phyloP scores from a whole-genome alignment of 345 rosid species.

The Durio zibethinus region DNA sequence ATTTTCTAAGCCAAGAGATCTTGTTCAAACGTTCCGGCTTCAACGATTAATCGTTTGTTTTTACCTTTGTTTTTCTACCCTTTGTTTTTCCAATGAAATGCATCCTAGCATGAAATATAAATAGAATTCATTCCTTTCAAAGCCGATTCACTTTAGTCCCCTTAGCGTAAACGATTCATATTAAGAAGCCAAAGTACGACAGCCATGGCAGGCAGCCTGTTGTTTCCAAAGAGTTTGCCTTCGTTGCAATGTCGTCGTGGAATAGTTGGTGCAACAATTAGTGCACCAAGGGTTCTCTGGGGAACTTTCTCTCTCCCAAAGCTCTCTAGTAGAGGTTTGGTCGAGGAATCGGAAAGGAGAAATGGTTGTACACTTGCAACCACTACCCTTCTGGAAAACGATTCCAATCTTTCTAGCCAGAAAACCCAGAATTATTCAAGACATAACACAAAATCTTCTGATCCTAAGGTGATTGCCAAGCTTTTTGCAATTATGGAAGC shows the following conservation, averaged over 20 bases:
- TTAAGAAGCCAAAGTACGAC: background rate
- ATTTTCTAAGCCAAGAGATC: background rate
- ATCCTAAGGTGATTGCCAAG: constrained; percentile 30
- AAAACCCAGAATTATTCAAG: background rate
- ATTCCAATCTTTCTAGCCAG: background rate
- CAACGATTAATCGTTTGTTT: constrained; percentile 10
- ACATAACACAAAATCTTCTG: background rate
- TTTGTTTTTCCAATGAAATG: background rate
- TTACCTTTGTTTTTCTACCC: too few species aligned
- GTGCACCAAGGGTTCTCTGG: constrained; percentile 14
- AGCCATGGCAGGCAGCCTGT: constrained; percentile 22
- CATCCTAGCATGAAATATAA: background rate
- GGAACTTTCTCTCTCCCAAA: constrained; percentile 20
- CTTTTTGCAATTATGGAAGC: constrained; percentile 42
- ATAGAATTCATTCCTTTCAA: background rate
- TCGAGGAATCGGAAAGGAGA: constrained; percentile 18
- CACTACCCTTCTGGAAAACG: background rate
- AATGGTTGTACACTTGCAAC: constrained; percentile 7
- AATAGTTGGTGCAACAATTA: constrained; percentile 12
- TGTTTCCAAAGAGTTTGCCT: constrained; percentile 7
- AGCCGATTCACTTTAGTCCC: background rate
- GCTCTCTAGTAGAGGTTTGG: constrained; percentile 14
- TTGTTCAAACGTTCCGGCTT: constrained; percentile 15
- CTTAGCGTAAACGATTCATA: background rate
- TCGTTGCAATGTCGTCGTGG: background rate